Evolutionary conservation across 2,329 filamentous ascomycete genomes (phyloP), one percentile per base, ranked within the genome.

Genomic region (Beauveria australis): DNA sequence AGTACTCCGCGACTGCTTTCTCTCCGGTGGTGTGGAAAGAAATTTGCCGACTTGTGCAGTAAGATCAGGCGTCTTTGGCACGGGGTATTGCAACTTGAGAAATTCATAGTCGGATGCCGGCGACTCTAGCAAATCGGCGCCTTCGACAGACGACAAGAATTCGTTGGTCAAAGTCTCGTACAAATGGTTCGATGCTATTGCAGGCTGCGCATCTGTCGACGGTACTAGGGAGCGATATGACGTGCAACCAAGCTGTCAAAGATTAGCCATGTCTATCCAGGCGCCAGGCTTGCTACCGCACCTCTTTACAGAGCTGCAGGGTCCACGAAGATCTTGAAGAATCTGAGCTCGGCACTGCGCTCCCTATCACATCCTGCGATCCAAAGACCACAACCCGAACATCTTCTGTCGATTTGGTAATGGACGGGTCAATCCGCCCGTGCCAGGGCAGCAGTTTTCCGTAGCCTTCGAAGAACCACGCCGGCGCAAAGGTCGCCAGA

Each of bases 121-220:
- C 5, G 69, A 67, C 2, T 72, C 60, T 1, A 64, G 62, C 6
- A 72, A 64, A n/a, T 71, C 65, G 26, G 73, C 69, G 10, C 72
- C 66, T 40, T 69, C 65, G 10, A 70, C 67, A 9, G 72, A 62
- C 22, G 70, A 68, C 14, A 75, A 67, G 9, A 80, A 65, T 2
- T 75, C 78, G 1, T 73, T 70, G 0, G 73, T 60, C 52, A 68
- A 65, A 33, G 65, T 61, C 41, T 79, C 83, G 56, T 86, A 87
- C 6, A 81, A 69, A 37, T 72, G 65, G 64, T 79, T 92, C 63
- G 78, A 79, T 2, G 73, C 87, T 37, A 82, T 75, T 12, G 67
- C 72, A 24, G 53, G 82, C 76, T 24, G 85, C n/a, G 73, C 79
- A 53, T 71, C 68, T 12, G 65, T 65, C 2, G 64, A 58, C 2